Evolutionary conservation across 345 rosid genomes (phyloP), one percentile per base, ranked within the genome.

Genomic region (Boechera divaricarpa): DNA sequence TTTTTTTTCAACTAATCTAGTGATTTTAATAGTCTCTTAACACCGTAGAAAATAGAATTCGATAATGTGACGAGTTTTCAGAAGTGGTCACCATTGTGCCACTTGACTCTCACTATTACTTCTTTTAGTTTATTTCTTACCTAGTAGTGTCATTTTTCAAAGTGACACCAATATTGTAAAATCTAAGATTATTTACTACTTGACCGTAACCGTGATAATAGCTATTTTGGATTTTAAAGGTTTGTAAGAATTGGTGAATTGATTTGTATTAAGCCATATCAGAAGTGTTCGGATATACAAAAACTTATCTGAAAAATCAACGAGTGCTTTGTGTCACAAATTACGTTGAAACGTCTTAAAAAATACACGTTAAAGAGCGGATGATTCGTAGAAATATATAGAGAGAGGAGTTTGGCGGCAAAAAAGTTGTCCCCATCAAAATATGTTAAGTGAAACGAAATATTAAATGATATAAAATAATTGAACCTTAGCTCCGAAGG

Each of bases 401-500:
- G 24, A 28, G 63, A 52, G 57, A 15, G 51, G 80, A 69, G 41
- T 62, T 70, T 45, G 52, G 76, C 44, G 80, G 65, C 59, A 26
- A 44, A 44, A 60, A 63, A 26, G 44, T 44, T 45, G 28, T 70
- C 45, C 24, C 52, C 16, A 63, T 0, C 38, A 26, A 28, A 63
- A 26, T 53, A 35, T 69, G 51, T 44, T 31, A 12, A 7, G 32
- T 69, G 65, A 54, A 69, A 51, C 33, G 44, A 0, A 21, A 67
- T 38, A 58, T 11, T 49, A 75, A 68, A 69, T 33, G 11, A 13
- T 69, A 21, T 42, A 53, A 69, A 65, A 48, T 70, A 18, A 65
- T 48, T 72, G 68, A 78, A 51, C 63, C 81, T 78, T 72, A 72
- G 81, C 42, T 56, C 62, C n/a, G 67, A 78, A 78, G 81, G 68